These are phyloP conservation scores for Entomophthora muscae DNA, from an alignment of 371 early-diverging fungal genomes.

Conservation along the genomic window DNA sequence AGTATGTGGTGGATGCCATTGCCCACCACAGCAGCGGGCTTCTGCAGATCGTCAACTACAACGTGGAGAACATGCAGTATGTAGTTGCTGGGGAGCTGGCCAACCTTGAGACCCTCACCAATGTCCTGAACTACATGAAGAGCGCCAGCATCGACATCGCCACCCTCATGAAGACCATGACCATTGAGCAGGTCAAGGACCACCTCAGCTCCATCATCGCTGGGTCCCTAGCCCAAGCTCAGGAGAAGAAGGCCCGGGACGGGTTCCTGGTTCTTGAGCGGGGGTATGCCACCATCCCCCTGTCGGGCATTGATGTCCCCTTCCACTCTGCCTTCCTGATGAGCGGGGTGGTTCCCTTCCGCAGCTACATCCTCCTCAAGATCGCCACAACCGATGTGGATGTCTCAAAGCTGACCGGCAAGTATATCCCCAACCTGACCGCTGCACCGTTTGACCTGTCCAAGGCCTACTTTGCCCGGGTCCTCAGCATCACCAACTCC, in stretches of 20 bases:
- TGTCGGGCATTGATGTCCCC: conserved; percentile 88
- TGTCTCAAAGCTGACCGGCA: conserved; percentile 50
- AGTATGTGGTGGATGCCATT: conserved; percentile 64
- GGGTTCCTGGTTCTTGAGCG: conserved; percentile 57
- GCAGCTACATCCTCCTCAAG: conserved; percentile 67
- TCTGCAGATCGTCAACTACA: conserved; percentile 91
- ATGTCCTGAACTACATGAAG: conserved; percentile 50
- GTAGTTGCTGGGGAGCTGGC: conserved; percentile 81
- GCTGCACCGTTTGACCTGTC: conserved; percentile 72
- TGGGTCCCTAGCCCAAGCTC: conserved; percentile 50
- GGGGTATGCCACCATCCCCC: conserved; percentile 81
- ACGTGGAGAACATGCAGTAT: conserved; percentile 92
- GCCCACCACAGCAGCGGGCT: conserved; percentile 57
- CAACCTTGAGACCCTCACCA: conserved; percentile 59
- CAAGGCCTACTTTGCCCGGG: conserved; percentile 59
- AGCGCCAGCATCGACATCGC: conserved; percentile 58
- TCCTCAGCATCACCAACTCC: conserved; percentile 55
- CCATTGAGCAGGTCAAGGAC: conserved; percentile 70
- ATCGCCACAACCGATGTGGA: conserved; percentile 57
- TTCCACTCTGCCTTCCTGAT: conserved; percentile 90
- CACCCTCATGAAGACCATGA: conserved; percentile 70
- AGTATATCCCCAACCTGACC: conserved; percentile 92
- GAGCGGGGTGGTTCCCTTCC: conserved; percentile 83
- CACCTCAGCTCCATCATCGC: conserved; percentile 64
- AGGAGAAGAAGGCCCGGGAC: conserved; percentile 33